Percentiles rank a stretch among this genome's conserved stretches.
Evolutionary conservation across 1,284 basidiomycete genomes (phyloP).

Genomic region (Cystobasidium pallidum): DNA sequence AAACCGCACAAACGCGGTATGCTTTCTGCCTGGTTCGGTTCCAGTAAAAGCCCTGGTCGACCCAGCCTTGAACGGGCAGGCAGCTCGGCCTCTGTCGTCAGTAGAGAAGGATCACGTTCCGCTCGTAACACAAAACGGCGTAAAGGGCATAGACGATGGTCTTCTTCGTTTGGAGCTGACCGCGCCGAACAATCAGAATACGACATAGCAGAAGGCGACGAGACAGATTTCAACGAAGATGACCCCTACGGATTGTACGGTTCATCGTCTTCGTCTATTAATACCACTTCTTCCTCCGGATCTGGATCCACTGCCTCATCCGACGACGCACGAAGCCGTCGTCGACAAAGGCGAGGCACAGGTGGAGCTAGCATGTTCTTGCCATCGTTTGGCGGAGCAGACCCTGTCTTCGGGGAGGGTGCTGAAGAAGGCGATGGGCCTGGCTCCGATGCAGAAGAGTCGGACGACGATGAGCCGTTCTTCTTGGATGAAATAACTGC

Average conservation of each 20-base stretch:
- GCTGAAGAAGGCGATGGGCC: conserved; percentile 65
- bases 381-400: conserved; percentile 56
- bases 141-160: conserved; percentile 20
- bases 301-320: conserved; percentile 39
- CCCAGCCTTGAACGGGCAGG: conserved; percentile 25
- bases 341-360: conserved; percentile 36
- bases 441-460: conserved; percentile 54
- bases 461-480: conserved; percentile 51
- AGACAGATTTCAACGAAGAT: conserved; percentile 48
- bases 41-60: background rate
- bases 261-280: conserved; percentile 46
- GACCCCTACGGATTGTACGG: conserved; percentile 53
- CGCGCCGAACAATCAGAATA: conserved; percentile 10
- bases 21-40: conserved; percentile 38
- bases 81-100: conserved; percentile 23
- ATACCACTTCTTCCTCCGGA: conserved; percentile 43
- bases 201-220: conserved; percentile 15
- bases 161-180: conserved; percentile 13
- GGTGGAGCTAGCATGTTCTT: conserved; percentile 46
- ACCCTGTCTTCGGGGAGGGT: conserved; percentile 77
- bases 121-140: conserved; percentile 12
- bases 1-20: conserved; percentile 31
- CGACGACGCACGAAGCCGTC: conserved; percentile 43
- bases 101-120: conserved; percentile 14
- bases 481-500: conserved; percentile 47